Evolutionary conservation across 768 basidiomycete genomes (phyloP).

Genomic region (Boletus reticulatus): DNA sequence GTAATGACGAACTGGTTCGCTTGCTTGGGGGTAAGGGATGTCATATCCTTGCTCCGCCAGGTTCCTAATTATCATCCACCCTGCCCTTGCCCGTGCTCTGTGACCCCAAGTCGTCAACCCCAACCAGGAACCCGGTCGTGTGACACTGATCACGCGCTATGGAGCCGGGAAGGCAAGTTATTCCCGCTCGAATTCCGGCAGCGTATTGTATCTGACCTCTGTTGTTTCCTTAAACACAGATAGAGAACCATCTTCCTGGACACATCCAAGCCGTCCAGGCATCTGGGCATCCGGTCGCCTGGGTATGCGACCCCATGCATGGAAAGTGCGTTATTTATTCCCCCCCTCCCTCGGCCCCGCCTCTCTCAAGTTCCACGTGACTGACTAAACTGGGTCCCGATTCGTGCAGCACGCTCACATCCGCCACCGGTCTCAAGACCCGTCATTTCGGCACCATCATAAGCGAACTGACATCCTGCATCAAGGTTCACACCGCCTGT

Average conservation of each 20-base stretch:
- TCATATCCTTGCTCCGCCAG: not conserved
- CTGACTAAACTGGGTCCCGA: not conserved
- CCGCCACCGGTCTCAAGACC: slow-evolving; percentile 81
- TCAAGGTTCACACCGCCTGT: slow-evolving; percentile 74
- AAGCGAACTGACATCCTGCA: slow-evolving; percentile 76
- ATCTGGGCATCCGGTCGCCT: slow-evolving; percentile 84
- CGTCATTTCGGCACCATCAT: slow-evolving; percentile 89
- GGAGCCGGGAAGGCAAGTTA: slow-evolving; percentile 75
- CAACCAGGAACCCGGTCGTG: slow-evolving; percentile 72
- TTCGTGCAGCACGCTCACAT: slow-evolving; percentile 72
- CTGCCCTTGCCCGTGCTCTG: not conserved
- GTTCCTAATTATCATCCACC: not conserved
- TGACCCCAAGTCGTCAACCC: slow-evolving; percentile 75
- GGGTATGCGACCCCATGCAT: slow-evolving; percentile 99
- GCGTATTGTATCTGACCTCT: not conserved
- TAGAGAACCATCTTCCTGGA: slow-evolving; percentile 66
- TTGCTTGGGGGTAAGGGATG: slow-evolving; percentile 67
- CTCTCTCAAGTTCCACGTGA: not conserved
- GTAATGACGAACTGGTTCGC: slow-evolving; percentile 66
- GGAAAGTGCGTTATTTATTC: slow-evolving; percentile 70
- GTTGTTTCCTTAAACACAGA: slow-evolving; percentile 39
- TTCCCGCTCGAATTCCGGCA: not conserved
- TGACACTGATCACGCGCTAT: slow-evolving; percentile 92
- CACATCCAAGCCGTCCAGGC: slow-evolving; percentile 82
- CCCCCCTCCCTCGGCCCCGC: not conserved